Conservation (phyloP, 108 stramenopile species). For the Cylindrotheca closterium region DNA sequence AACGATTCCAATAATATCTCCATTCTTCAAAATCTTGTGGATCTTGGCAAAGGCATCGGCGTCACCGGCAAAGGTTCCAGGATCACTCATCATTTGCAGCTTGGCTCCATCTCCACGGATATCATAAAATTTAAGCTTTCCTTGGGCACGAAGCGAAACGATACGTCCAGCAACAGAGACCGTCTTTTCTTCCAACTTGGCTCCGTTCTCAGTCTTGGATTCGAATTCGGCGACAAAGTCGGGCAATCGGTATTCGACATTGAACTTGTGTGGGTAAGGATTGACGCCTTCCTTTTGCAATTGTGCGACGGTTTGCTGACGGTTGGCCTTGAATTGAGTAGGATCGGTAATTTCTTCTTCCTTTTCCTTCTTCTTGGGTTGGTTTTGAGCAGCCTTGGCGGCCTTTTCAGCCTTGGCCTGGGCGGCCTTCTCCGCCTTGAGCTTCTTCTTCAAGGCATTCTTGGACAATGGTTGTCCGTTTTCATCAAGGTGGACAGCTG, state of each 20-base stretch:
- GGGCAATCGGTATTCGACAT: constrained; percentile 84
- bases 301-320: constrained; percentile 70
- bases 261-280: constrained; percentile 99
- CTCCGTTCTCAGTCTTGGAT: constrained; percentile 68
- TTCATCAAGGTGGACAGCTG: constrained; percentile 27
- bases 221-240: constrained; percentile 84
- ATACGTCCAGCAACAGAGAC: constrained; percentile 95
- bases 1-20: constrained; percentile 96
- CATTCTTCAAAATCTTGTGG: constrained; percentile 80
- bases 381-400: constrained; percentile 39
- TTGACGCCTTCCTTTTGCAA: constrained; percentile 84
- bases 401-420: constrained; percentile 60
- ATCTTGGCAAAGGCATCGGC: constrained; percentile 90
- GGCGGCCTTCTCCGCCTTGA: constrained; percentile 70
- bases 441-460: constrained; percentile 74
- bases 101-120: constrained; percentile 93
- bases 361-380: constrained; percentile 46
- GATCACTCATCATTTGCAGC: constrained; percentile 94
- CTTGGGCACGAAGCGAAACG: constrained; percentile 90
- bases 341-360: constrained; percentile 92
- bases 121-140: constrained; percentile 98
- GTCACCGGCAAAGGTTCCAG: constrained; percentile 75
- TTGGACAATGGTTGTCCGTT: constrained; percentile 52
- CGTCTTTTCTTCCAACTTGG: constrained; percentile 58
- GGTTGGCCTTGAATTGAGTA: constrained; percentile 93